phyloP scores from a whole-genome alignment of 2,329 filamentous ascomycete species.

The Claviceps sp. region DNA sequence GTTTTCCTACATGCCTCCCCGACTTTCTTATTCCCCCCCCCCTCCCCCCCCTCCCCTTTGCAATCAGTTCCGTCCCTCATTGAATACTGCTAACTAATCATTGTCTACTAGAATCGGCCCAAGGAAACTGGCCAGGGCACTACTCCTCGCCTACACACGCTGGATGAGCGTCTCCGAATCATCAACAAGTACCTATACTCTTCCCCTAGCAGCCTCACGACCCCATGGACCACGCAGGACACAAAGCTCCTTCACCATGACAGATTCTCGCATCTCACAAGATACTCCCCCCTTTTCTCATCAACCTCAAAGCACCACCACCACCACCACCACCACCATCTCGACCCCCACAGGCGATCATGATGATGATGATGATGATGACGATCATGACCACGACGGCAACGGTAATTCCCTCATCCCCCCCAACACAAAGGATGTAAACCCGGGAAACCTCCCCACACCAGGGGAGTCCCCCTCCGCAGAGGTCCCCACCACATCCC shows the following conservation, averaged over 20 bases:
- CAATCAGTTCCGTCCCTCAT: neutral
- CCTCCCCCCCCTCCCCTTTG: neutral
- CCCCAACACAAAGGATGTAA: neutral
- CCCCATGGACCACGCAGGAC: neutral
- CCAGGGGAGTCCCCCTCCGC: neutral
- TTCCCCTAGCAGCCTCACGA: neutral
- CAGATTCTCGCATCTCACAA: neutral
- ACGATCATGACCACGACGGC: neutral
- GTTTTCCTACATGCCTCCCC: no score
- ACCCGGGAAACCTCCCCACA: neutral
- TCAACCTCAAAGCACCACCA: no score
- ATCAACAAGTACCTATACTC: neutral
- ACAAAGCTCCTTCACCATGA: neutral
- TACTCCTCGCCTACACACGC: neutral
- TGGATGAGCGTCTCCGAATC: constrained; percentile 1
- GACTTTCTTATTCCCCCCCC: no score
- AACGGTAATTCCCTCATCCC: neutral
- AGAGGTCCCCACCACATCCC: neutral
- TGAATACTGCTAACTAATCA: neutral
- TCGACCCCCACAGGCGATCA: neutral
- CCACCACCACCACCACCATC: no score
- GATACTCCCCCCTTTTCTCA: neutral
- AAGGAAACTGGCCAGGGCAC: neutral
- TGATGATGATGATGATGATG: neutral
- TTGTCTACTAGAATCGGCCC: neutral